Evolutionary conservation across 1,139 yeast species (phyloP), one percentile per base, ranked within the genome.

Genomic region (Wickerhamomyces sp.): DNA sequence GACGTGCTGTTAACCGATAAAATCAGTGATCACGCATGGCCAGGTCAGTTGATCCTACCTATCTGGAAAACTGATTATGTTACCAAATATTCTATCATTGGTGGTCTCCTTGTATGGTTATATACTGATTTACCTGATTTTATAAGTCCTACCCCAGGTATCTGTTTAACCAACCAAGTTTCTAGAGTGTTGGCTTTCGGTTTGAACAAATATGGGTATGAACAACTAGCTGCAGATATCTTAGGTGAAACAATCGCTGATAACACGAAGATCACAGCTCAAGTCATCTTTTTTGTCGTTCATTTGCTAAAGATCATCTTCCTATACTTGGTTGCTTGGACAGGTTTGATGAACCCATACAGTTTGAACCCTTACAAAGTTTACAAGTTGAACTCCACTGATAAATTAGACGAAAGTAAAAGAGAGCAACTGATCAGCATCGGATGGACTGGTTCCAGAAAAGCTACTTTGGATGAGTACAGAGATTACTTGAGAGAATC

Each of bases 361-460:
- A 62, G 77, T 6, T 54, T 75, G 47, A 74, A 72, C 54, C 75
- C 76, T 23, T 46, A 46, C 34, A 45, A 41, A 16, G 46, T 54
- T 27, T 55, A 57, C 36, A 39, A 45, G 16, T 30, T 47, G 10
- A 56, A 46, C 27, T 26, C 48, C 25, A 41, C 25, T 24, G 48
- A 61, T 35, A 45, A 47, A 34, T 30, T 45, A 3, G 53, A 48
- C 30, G 53, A 52, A 5, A 38, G 53, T 24, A 56, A 60, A 31
- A 64, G 63, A 40, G 87, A 84, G 16, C 69, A 71, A 46, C 71
- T 91, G 49, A 54, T 78, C 31, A 61, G 62, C 10, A 65, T 88
- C 49, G 97, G 97, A 30, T 91, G 97, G 97, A 87, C 96, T 16
- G 95, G 96, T 35, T 72, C 93, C 17, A 82, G 79, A 59, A 78